These are phyloP conservation scores for Apiospora rasikravindrae DNA, from an alignment of 2,329 filamentous ascomycete species.

Conservation along the genomic window DNA sequence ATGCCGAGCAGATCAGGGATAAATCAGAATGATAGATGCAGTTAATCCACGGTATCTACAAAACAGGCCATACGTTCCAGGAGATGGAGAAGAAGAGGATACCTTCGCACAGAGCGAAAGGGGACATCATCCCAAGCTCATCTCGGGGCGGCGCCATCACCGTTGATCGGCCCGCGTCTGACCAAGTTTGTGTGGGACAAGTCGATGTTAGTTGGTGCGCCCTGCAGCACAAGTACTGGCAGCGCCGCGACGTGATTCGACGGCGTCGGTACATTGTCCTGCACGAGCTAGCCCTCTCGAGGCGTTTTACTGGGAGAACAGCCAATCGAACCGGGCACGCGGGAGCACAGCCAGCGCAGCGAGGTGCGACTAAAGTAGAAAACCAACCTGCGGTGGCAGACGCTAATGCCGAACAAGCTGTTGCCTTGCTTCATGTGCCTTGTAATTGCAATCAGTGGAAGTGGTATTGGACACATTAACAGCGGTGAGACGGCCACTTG, in stretches of 20 bases:
- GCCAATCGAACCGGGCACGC: constrained; percentile 8
- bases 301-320: background rate
- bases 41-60: background rate
- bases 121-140: background rate
- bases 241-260: background rate
- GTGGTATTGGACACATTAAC: background rate
- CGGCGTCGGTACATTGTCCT: background rate
- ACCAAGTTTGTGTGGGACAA: background rate
- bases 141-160: background rate
- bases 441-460: background rate
- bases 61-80: background rate
- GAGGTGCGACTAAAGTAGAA: constrained; percentile 2
- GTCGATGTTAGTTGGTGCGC: background rate
- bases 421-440: background rate
- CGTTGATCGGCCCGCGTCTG: constrained; percentile 1
- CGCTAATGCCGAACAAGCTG: background rate
- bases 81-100: background rate
- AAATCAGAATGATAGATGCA: background rate
- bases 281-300: background rate
- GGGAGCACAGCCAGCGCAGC: background rate
- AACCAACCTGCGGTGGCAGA: background rate
- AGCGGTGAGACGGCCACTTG: background rate
- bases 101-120: background rate
- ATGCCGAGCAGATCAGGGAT: constrained; percentile 15
- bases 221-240: background rate